These are phyloP conservation scores for Alternaria sp. DNA, from an alignment of 2,329 filamentous ascomycete genomes.

Conservation along the genomic window DNA sequence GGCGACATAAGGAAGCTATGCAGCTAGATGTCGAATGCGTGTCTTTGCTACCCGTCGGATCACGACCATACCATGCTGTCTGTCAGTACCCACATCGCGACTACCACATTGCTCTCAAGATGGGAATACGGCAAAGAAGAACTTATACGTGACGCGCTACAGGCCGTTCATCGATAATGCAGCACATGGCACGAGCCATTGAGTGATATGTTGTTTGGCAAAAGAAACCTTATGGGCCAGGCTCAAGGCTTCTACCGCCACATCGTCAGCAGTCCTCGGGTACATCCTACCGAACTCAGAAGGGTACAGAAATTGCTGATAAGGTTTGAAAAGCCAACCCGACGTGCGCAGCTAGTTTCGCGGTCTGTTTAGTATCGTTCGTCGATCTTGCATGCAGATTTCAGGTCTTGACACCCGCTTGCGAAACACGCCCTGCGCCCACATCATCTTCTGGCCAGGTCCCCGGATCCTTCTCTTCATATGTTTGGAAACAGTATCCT, in stretches of 20 bases:
- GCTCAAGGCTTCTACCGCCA: not conserved
- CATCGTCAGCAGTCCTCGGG: not conserved
- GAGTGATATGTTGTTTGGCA: not conserved
- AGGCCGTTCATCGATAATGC: not conserved
- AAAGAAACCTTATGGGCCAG: not conserved
- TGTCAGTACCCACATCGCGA: not conserved
- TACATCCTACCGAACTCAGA: not conserved
- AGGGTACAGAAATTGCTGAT: not conserved
- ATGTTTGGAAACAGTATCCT: rapidly evolving
- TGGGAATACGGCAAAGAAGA: not conserved
- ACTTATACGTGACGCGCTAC: not conserved
- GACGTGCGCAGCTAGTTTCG: not conserved
- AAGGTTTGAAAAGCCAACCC: not conserved
- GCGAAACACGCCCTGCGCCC: not conserved
- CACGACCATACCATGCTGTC: not conserved
- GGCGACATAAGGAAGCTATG: not conserved
- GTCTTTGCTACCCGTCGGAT: not conserved
- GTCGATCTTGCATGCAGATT: not conserved
- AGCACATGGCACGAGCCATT: not conserved
- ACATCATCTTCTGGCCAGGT: not conserved
- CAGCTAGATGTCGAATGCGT: not conserved
- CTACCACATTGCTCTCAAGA: not conserved
- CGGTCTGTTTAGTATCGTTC: not conserved
- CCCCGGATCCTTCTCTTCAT: not conserved
- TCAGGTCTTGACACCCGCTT: not conserved